phyloP scores from a whole-genome alignment of 2,329 filamentous ascomycete species.

The Tolypocladium paradoxum region DNA sequence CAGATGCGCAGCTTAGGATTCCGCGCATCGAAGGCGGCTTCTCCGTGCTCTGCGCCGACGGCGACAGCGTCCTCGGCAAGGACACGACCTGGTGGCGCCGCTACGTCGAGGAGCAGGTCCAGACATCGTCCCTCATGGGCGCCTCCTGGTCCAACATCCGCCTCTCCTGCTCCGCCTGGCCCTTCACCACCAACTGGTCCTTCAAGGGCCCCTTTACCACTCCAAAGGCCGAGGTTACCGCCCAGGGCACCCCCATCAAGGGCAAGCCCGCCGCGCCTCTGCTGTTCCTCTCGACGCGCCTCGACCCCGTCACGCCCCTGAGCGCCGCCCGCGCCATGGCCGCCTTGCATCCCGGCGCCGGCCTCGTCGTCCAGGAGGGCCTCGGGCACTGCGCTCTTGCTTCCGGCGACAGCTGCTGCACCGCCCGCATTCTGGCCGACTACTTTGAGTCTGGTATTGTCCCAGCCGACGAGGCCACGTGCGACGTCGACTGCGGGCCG shows the following conservation, averaged over 20 bases:
- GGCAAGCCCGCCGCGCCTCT: constrained; percentile 29
- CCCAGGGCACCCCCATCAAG: constrained; percentile 2
- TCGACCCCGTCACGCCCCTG: constrained; percentile 36
- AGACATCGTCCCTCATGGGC: constrained; percentile 20
- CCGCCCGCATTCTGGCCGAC: constrained; percentile 8
- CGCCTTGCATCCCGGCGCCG: constrained; percentile 14
- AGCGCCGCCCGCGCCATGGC: constrained; percentile 21
- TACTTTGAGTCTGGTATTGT: constrained; percentile 20
- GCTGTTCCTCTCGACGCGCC: constrained; percentile 29
- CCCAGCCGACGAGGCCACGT: constrained; percentile 8
- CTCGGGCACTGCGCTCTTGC: constrained; percentile 16
- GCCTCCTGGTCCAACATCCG: constrained; percentile 23
- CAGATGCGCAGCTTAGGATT: constrained; percentile 9
- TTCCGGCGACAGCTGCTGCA: constrained; percentile 9
- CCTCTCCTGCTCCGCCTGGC: constrained; percentile 28
- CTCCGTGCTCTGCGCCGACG: constrained; percentile 25
- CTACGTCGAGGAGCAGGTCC: constrained; percentile 16
- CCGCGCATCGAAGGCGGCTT: not conserved
- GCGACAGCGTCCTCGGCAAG: constrained; percentile 11
- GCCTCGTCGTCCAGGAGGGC: constrained; percentile 17
- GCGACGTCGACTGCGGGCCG: constrained; percentile 6
- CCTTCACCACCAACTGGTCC: constrained; percentile 25
- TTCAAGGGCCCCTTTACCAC: constrained; percentile 25
- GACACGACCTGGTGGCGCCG: constrained; percentile 14
- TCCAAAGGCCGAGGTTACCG: constrained; percentile 11